Evolutionary conservation across 2,329 filamentous ascomycete species (phyloP).

Genomic region (Blumeria hordei): DNA sequence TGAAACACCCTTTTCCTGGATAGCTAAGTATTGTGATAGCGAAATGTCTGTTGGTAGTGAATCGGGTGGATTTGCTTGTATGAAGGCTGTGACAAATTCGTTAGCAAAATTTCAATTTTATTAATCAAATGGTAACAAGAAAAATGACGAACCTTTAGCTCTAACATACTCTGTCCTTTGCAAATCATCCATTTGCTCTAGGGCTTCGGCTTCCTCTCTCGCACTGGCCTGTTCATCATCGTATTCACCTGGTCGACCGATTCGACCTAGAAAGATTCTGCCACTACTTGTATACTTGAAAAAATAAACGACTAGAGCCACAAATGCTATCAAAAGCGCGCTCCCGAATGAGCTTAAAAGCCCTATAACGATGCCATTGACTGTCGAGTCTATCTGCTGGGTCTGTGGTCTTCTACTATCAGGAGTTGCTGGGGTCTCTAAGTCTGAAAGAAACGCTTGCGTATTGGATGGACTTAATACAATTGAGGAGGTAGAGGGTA

Average conservation of each 20-base stretch:
- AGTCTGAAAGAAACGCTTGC: background rate
- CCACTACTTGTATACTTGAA: slow-evolving; percentile 76
- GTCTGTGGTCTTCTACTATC: slow-evolving; percentile 2
- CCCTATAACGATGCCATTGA: slow-evolving; percentile 74
- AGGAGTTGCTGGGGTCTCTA: background rate
- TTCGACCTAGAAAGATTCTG: slow-evolving; percentile 76
- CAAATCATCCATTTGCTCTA: slow-evolving; percentile 90
- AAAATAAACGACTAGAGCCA: slow-evolving; percentile 71
- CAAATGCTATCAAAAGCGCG: slow-evolving; percentile 56
- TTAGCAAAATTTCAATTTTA: background rate
- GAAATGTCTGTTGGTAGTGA: slow-evolving; percentile 93
- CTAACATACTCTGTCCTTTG: slow-evolving; percentile 73
- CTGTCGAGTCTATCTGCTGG: slow-evolving; percentile 17
- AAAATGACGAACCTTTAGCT: slow-evolving; percentile 52
- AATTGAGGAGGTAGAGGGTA: background rate
- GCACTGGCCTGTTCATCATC: slow-evolving; percentile 92
- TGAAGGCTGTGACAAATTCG: slow-evolving; percentile 41
- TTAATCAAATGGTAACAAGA: background rate
- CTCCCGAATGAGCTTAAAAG: slow-evolving; percentile 86
- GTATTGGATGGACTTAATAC: background rate
- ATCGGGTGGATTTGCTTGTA: slow-evolving; percentile 83
- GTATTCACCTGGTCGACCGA: slow-evolving; percentile 84
- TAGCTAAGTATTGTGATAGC: slow-evolving; percentile 86
- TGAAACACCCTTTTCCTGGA: slow-evolving; percentile 98
- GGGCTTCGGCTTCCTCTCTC: slow-evolving; percentile 79